These are phyloP conservation scores for Wickerhamomyces sydowiorum DNA, from an alignment of 805 yeast species.

Conservation along the genomic window DNA sequence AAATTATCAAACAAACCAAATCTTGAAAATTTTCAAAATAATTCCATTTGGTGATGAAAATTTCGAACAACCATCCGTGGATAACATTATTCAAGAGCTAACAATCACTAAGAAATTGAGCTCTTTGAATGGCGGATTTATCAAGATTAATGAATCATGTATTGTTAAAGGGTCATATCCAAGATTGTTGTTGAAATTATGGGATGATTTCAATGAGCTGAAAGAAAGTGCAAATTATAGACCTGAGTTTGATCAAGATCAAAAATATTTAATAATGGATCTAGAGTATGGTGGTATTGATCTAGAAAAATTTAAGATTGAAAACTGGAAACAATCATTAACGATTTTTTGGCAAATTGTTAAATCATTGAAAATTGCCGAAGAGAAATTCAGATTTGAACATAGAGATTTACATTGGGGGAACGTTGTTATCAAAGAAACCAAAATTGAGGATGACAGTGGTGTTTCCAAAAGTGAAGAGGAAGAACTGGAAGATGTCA, in stretches of 20 bases:
- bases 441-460: slow-evolving; percentile 7
- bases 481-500: slow-evolving; percentile 13
- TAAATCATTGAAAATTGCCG: slow-evolving; percentile 44
- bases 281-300: slow-evolving; percentile 37
- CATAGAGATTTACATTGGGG: slow-evolving; percentile 70
- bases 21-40: slow-evolving; percentile 37
- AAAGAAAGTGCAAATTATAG: slow-evolving; percentile 29
- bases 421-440: slow-evolving; percentile 44
- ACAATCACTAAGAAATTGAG: slow-evolving; percentile 35
- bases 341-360: slow-evolving; percentile 51
- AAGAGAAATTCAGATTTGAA: slow-evolving; percentile 49
- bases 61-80: slow-evolving; percentile 34
- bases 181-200: slow-evolving; percentile 29
- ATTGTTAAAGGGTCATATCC: slow-evolving; percentile 45
- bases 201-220: slow-evolving; percentile 35
- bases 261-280: slow-evolving; percentile 28
- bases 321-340: slow-evolving; percentile 31
- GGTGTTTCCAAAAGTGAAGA: slow-evolving; percentile 4
- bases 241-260: slow-evolving; percentile 31
- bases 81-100: slow-evolving; percentile 42
- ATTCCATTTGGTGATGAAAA: slow-evolving; percentile 46
- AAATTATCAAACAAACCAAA: slow-evolving; percentile 16
- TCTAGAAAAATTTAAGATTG: slow-evolving; percentile 36
- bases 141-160: slow-evolving; percentile 34
- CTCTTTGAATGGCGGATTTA: slow-evolving; percentile 35